Evolutionary conservation across 2,329 filamentous ascomycete species (phyloP).

Genomic region (Clathrospora elynae): DNA sequence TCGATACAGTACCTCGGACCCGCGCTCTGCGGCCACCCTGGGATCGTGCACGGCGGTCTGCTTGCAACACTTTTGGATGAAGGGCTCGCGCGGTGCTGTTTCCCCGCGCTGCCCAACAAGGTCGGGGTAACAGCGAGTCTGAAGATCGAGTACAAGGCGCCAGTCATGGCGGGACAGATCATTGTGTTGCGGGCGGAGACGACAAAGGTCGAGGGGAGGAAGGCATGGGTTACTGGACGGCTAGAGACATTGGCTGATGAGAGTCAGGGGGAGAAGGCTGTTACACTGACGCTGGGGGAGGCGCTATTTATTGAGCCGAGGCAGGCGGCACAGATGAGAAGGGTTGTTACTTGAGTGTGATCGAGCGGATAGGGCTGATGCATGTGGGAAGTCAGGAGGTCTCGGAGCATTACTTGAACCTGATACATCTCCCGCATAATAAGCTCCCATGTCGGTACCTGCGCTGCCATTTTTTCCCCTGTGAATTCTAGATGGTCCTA

Average conservation of each 20-base stretch:
- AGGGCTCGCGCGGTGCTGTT: conserved; percentile 84
- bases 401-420: no score
- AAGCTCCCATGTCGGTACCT: no score
- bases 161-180: conserved; percentile 75
- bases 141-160: conserved; percentile 79
- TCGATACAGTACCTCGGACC: conserved; percentile 77
- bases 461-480: no score
- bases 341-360: conserved; percentile 28
- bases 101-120: conserved; percentile 83
- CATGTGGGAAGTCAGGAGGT: no score
- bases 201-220: conserved; percentile 84
- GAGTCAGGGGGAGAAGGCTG: conserved; percentile 65
- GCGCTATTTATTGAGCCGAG: conserved; percentile 89
- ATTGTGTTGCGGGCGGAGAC: conserved; percentile 80
- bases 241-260: conserved; percentile 82
- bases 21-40: conserved; percentile 85
- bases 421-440: no score
- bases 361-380: no score
- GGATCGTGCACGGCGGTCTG: conserved; percentile 87
- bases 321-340: conserved; percentile 63
- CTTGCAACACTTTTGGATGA: conserved; percentile 94
- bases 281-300: conserved; percentile 78
- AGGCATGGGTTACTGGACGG: conserved; percentile 89
- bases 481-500: no score
- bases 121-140: conserved; percentile 86